These are phyloP conservation scores for Hypoxylon fuscum DNA, from an alignment of 495 filamentous ascomycete species.

Conservation along the genomic window DNA sequence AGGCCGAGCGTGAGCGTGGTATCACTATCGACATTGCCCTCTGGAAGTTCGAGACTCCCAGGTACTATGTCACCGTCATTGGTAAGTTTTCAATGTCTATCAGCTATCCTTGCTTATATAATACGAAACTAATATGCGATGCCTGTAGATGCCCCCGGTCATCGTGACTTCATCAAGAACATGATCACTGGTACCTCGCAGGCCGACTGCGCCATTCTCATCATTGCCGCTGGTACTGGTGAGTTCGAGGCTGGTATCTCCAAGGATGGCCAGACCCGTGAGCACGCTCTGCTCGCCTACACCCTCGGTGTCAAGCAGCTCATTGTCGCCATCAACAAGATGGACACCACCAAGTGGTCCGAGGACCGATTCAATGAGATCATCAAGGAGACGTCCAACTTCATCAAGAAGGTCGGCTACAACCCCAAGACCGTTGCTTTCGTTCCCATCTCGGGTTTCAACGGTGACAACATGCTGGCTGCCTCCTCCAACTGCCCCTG, in stretches of 20 bases:
- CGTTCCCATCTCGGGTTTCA: conserved; percentile 99
- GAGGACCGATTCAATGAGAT: conserved; percentile 97
- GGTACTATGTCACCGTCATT: conserved; percentile 99
- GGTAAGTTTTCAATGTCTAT: conserved; percentile 62
- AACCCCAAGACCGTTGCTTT: conserved; percentile 98
- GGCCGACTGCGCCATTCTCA: conserved; percentile 99
- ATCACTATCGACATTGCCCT: conserved; percentile 99
- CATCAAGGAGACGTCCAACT: conserved; percentile 99
- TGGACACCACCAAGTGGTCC: conserved; percentile 99
- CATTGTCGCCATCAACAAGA: conserved; percentile 99
- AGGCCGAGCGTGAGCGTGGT: conserved; percentile 99
- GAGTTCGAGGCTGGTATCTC: conserved; percentile 99
- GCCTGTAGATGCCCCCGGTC: conserved; percentile 87
- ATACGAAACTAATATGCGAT: conserved; percentile 31
- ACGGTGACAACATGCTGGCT: conserved; percentile 99
- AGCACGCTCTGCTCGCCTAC: conserved; percentile 99
- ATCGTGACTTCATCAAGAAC: conserved; percentile 99
- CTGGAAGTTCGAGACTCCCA: conserved; percentile 99
- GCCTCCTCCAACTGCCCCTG: conserved; percentile 93
- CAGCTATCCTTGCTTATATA: not conserved
- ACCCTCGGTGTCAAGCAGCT: conserved; percentile 99
- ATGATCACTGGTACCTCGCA: conserved; percentile 99
- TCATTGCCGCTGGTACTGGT: conserved; percentile 99
- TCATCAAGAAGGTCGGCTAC: conserved; percentile 99
- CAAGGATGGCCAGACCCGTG: conserved; percentile 99